Evolutionary conservation across 345 rosid genomes (phyloP).

Genomic region (Linum trigynum): DNA sequence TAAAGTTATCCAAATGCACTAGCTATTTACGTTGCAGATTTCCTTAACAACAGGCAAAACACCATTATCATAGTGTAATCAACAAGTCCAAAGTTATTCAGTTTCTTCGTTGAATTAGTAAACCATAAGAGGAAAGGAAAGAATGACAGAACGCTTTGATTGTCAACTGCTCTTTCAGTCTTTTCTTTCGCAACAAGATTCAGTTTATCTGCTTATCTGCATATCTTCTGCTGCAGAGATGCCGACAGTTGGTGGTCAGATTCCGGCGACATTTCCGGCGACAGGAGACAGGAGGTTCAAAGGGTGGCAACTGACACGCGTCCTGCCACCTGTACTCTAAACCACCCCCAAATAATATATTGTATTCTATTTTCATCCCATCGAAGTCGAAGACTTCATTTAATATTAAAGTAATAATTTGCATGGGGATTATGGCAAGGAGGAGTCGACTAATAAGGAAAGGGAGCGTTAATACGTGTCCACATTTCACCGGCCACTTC

Average conservation of each 20-base stretch:
- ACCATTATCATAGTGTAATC: no score
- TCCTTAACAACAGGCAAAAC: no score
- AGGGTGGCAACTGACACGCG: constrained; percentile 18
- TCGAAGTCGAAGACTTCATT: constrained; percentile 6
- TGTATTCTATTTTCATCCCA: no score
- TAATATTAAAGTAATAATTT: constrained; percentile 21
- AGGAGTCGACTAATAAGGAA: constrained; percentile 2
- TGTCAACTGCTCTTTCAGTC: no score
- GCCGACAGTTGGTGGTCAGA: constrained; percentile 23
- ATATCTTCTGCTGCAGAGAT: constrained; percentile 14
- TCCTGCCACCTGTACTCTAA: constrained; percentile 26
- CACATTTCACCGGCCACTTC: neutral
- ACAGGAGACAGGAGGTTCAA: constrained; percentile 3
- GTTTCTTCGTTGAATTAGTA: no score
- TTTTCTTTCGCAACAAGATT: no score
- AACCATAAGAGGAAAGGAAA: no score
- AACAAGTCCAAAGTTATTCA: no score
- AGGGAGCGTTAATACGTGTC: constrained; percentile 20
- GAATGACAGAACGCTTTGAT: no score
- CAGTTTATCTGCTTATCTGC: no score
- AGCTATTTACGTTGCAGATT: no score
- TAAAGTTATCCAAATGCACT: no score
- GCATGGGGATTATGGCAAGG: constrained; percentile 27
- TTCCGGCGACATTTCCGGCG: constrained; percentile 20
- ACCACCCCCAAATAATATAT: constrained; percentile 9